Percentiles rank a stretch among this genome's conserved stretches.
Conservation (phyloP, 23 red algal genomes). For the Agarophyton chilense region DNA sequence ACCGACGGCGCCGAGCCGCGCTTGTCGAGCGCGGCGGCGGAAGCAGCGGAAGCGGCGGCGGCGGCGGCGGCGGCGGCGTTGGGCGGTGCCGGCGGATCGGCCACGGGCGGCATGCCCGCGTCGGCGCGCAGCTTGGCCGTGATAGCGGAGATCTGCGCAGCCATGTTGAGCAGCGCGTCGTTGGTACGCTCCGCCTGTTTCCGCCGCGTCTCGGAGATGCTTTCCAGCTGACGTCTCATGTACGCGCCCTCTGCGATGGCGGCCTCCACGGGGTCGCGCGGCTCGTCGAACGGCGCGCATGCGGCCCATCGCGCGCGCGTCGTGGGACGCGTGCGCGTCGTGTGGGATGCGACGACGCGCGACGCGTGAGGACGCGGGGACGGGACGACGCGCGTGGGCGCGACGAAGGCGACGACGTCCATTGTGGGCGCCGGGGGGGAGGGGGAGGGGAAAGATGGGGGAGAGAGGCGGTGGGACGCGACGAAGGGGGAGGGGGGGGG, state of each 20-base stretch:
- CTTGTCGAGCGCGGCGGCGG: neutral
- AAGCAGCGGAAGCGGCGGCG: neutral
- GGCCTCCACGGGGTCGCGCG: neutral
- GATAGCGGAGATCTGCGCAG: conserved; percentile 40
- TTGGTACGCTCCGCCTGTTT: conserved; percentile 56
- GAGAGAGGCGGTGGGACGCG: no score
- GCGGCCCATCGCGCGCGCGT: neutral
- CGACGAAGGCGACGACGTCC: neutral
- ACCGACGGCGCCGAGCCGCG: neutral
- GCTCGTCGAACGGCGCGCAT: neutral
- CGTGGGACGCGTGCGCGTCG: no score
- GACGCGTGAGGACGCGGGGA: no score
- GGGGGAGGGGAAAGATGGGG: neutral
- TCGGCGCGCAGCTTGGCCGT: conserved; percentile 58
- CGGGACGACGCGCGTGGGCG: neutral
- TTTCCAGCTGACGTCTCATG: conserved; percentile 33
- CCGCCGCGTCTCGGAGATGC: neutral
- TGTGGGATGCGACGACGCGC: no score
- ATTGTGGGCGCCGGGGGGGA: neutral
- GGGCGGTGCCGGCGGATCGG: neutral
- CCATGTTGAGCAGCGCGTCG: conserved; percentile 22
- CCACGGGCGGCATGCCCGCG: conserved; percentile 70
- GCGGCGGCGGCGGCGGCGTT: neutral
- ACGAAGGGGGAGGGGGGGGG: no score
- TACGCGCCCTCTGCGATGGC: conserved; percentile 25